Conservation (phyloP, 2,329 filamentous ascomycete species). For the Zasmidium citrigriseum region DNA sequence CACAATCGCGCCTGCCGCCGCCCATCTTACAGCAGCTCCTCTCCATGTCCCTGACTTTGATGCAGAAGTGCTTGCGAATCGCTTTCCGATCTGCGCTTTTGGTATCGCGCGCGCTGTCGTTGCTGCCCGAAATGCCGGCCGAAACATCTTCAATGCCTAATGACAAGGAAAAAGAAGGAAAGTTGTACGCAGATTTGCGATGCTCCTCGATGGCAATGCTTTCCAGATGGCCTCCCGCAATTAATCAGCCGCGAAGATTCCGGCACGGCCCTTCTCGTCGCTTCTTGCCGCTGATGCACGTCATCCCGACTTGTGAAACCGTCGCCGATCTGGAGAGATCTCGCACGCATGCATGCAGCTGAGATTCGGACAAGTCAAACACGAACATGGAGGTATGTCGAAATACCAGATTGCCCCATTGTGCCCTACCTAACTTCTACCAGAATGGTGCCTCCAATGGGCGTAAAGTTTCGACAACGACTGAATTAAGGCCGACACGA, state of each 20-base stretch:
- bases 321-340: background rate
- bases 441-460: background rate
- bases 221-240: background rate
- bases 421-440: too few species aligned
- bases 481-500: slow-evolving; percentile 24
- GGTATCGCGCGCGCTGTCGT: slow-evolving; percentile 33
- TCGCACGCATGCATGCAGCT: too few species aligned
- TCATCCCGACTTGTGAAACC: background rate
- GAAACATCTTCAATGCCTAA: slow-evolving; percentile 51
- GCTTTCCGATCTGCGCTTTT: slow-evolving; percentile 37
- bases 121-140: slow-evolving; percentile 50
- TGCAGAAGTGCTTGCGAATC: slow-evolving; percentile 61
- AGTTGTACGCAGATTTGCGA: background rate
- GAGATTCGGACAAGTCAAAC: too few species aligned
- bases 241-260: background rate
- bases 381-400: too few species aligned
- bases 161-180: slow-evolving; percentile 11
- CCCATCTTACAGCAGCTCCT: slow-evolving; percentile 71
- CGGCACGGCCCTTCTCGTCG: background rate
- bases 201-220: background rate
- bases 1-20: slow-evolving; percentile 70
- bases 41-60: slow-evolving; percentile 77
- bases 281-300: background rate
- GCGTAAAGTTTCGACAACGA: background rate
- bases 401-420: too few species aligned